phyloP scores from a whole-genome alignment of 441 rosid genomes.

The Brassica balearica region DNA sequence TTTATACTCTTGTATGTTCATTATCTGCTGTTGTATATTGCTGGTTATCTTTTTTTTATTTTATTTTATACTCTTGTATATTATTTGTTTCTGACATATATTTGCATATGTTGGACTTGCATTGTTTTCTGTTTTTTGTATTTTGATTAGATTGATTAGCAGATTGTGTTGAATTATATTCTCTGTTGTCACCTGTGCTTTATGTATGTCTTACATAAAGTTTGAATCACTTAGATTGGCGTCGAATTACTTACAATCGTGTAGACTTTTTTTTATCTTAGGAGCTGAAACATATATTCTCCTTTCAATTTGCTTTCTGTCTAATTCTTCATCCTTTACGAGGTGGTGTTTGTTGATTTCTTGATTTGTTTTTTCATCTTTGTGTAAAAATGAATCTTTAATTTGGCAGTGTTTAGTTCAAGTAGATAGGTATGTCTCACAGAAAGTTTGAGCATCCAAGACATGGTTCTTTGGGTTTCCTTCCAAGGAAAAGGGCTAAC shows the following conservation, averaged over 20 bases:
- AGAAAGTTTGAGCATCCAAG: constrained; percentile 75
- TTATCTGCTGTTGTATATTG: not conserved
- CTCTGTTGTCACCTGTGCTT: not conserved
- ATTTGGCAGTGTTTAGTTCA: constrained; percentile 17
- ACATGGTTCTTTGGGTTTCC: constrained; percentile 74
- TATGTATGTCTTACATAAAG: not conserved
- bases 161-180: not conserved
- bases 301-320: not conserved
- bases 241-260: not conserved
- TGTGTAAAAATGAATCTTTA: not conserved
- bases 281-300: not conserved
- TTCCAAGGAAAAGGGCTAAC: constrained; percentile 64
- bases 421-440: constrained; percentile 54
- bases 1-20: too few species aligned
- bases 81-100: not conserved
- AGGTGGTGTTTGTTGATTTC: not conserved
- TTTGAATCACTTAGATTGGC: not conserved
- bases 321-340: not conserved
- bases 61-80: too few species aligned
- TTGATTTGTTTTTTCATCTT: not conserved
- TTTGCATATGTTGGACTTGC: not conserved
- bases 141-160: not conserved
- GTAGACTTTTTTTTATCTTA: not conserved
- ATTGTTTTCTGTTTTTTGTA: not conserved
- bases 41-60: too few species aligned